These are phyloP conservation scores for Xylaria sp. DNA, from an alignment of 2,329 filamentous ascomycete species.

Conservation along the genomic window DNA sequence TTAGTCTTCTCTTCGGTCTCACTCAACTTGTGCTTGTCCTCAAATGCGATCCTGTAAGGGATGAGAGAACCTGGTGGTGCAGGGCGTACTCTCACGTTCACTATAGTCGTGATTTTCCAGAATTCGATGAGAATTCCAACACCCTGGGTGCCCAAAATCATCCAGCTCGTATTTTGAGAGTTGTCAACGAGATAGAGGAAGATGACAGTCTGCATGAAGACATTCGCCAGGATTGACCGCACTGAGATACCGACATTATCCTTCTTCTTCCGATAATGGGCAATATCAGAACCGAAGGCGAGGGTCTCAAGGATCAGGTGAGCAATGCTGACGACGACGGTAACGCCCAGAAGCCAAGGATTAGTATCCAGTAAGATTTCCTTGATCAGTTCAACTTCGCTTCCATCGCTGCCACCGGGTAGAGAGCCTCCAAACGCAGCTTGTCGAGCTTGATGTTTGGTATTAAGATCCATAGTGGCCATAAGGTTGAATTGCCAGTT, in stretches of 20 bases:
- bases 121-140: constrained; percentile 76
- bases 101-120: constrained; percentile 97
- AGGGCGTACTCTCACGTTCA: constrained; percentile 84
- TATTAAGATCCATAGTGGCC: constrained; percentile 85
- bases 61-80: constrained; percentile 75
- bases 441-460: constrained; percentile 83
- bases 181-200: constrained; percentile 98
- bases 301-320: constrained; percentile 97
- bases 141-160: constrained; percentile 95
- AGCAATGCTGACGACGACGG: constrained; percentile 83
- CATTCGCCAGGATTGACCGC: constrained; percentile 94
- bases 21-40: constrained; percentile 95
- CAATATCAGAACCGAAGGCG: constrained; percentile 96
- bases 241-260: constrained; percentile 97
- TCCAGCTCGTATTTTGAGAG: constrained; percentile 97
- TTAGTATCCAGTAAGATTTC: constrained; percentile 95
- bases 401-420: constrained; percentile 85
- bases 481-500: constrained; percentile 92
- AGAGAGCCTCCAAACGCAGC: constrained; percentile 76
- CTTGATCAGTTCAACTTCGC: constrained; percentile 97
- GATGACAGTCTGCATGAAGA: constrained; percentile 96
- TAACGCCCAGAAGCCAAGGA: constrained; percentile 84
- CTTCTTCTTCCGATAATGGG: constrained; percentile 99
- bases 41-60: constrained; percentile 84
- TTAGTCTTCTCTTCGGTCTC: constrained; percentile 98